phyloP scores from a whole-genome alignment of 805 yeast species.

The Brettanomyces bruxellensis region DNA sequence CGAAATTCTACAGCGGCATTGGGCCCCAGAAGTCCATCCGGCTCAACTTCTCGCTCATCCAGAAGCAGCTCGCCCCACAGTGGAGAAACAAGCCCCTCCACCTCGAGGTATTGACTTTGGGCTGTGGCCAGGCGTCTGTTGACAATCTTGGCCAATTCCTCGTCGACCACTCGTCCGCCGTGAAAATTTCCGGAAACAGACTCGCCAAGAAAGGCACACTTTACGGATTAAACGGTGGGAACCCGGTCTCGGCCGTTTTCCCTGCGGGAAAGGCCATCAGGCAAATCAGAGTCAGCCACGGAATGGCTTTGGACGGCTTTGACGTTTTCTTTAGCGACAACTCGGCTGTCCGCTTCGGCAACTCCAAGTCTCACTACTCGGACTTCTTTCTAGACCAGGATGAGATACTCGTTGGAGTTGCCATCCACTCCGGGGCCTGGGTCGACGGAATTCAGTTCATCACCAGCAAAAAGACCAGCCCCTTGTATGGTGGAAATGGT shows the following conservation, averaged over 20 bases:
- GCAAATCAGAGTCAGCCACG: constrained; percentile 61
- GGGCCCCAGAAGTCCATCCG: constrained; percentile 50
- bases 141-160: constrained; percentile 35
- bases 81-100: constrained; percentile 30
- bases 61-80: constrained; percentile 26
- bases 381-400: constrained; percentile 49
- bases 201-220: constrained; percentile 13
- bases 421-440: constrained; percentile 77
- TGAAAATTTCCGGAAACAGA: constrained; percentile 10
- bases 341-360: constrained; percentile 35
- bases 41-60: constrained; percentile 40
- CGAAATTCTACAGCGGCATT: constrained; percentile 43
- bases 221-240: constrained; percentile 17
- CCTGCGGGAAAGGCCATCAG: constrained; percentile 21
- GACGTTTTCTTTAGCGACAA: constrained; percentile 36
- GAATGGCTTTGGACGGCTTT: constrained; percentile 76
- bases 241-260: constrained; percentile 6
- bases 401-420: constrained; percentile 53
- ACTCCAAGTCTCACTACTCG: constrained; percentile 38
- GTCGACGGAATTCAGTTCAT: constrained; percentile 76
- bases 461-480: constrained; percentile 50
- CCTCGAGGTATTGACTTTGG: constrained; percentile 48
- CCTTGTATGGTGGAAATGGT: constrained; percentile 53
- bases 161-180: constrained; percentile 11
- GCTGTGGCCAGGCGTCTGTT: constrained; percentile 49